These are phyloP conservation scores for Sutorius australiensis DNA, from an alignment of 768 basidiomycete genomes.

Conservation along the genomic window DNA sequence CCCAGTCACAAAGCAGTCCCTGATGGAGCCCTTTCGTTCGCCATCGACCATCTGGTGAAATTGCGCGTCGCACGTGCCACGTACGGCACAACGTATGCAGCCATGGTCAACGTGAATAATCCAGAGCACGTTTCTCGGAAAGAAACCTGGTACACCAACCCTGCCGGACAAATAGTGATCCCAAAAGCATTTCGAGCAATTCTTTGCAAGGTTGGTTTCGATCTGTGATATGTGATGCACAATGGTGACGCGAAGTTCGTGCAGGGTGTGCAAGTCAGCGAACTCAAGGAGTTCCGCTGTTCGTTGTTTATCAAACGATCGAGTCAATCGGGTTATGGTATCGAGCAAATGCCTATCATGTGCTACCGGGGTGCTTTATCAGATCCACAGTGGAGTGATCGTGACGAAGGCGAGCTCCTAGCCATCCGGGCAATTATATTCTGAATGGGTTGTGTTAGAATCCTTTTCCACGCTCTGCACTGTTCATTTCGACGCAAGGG, in stretches of 20 bases:
- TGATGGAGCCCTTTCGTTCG: slow-evolving; percentile 40
- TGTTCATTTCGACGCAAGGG: slow-evolving; percentile 4
- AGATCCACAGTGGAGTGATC: slow-evolving; percentile 12
- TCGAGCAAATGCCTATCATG: neutral
- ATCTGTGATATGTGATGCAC: neutral
- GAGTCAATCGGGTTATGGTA: neutral
- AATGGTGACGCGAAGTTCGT: neutral
- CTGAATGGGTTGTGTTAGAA: neutral
- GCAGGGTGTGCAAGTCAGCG: slow-evolving; percentile 10
- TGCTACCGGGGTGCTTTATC: slow-evolving; percentile 12
- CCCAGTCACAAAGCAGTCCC: slow-evolving; percentile 43
- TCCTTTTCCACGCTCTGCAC: slow-evolving; percentile 13
- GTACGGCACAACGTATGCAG: slow-evolving; percentile 46
- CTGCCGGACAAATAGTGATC: neutral
- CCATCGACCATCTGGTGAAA: slow-evolving; percentile 41
- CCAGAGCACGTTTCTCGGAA: slow-evolving; percentile 9
- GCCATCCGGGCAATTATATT: accelerated
- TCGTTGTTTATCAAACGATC: neutral
- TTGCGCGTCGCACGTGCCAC: slow-evolving; percentile 24
- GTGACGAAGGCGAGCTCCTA: neutral
- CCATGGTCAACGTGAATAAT: neutral
- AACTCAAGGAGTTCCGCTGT: slow-evolving; percentile 15
- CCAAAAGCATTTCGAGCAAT: slow-evolving; percentile 6
- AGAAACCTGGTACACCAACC: slow-evolving; percentile 1
- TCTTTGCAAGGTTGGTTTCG: slow-evolving; percentile 6